A percentile compares a stretch with the other conserved stretches of the same genome.
These are phyloP conservation scores for Vaccinium corymbosum DNA, from an alignment of 148 eudicot species.

Conservation along the genomic window DNA sequence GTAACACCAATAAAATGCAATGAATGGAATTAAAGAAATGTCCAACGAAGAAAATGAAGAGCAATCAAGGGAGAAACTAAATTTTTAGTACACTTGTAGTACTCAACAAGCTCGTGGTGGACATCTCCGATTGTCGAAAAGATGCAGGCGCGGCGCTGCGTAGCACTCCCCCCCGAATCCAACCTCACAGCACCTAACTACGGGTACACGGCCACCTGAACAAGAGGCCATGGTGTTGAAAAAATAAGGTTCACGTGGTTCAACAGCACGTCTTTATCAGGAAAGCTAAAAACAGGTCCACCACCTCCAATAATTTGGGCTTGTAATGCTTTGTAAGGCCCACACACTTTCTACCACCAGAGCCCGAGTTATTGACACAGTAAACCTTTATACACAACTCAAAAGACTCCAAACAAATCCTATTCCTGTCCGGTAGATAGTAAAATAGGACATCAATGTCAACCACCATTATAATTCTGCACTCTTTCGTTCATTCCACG, in stretches of 20 bases:
- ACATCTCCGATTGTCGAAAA: too few species aligned
- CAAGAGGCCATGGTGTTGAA: too few species aligned
- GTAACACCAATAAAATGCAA: not conserved
- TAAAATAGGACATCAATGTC: not conserved
- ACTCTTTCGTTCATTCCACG: not conserved
- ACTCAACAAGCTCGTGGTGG: too few species aligned
- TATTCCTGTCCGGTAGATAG: not conserved
- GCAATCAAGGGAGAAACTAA: not conserved
- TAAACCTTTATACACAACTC: not conserved
- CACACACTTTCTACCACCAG: not conserved
- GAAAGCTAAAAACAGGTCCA: not conserved
- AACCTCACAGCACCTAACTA: too few species aligned
- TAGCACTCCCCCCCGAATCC: too few species aligned
- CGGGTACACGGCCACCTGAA: too few species aligned
- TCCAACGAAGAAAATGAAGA: not conserved
- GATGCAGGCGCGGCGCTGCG: too few species aligned
- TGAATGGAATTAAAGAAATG: not conserved
- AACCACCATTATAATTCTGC: not conserved
- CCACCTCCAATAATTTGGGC: conserved; percentile 1
- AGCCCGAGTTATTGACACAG: not conserved
- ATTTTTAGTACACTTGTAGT: too few species aligned
- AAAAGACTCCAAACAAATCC: not conserved
- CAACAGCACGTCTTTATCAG: not conserved
- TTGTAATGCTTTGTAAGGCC: not conserved
- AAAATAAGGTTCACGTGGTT: not conserved